Percentiles rank a stretch among this genome's conserved stretches.
phyloP scores from a whole-genome alignment of 257 asterid genomes.

The Plectranthus barbatus region DNA sequence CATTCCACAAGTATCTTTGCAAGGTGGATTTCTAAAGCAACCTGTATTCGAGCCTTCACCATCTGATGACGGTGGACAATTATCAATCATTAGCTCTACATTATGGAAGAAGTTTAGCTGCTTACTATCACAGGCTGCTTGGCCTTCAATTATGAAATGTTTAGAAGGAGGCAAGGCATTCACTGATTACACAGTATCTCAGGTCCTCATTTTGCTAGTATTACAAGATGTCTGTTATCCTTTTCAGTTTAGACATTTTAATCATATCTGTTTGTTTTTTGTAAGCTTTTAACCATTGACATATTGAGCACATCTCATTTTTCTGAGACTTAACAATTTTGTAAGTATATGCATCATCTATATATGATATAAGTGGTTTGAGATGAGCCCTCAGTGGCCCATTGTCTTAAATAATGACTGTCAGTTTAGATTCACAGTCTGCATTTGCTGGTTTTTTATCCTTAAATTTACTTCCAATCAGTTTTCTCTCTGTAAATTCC shows the following conservation, averaged over 20 bases:
- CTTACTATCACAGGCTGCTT: conserved; percentile 61
- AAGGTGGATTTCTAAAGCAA: conserved; percentile 85
- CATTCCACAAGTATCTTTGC: conserved; percentile 38
- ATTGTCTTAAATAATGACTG: not conserved
- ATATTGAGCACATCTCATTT: conserved; percentile 3
- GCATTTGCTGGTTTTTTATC: not conserved
- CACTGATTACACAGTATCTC: conserved; percentile 57
- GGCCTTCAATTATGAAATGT: conserved; percentile 73
- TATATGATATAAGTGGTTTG: conserved; percentile 5
- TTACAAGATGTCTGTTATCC: conserved; percentile 1
- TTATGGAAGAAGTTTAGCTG: conserved; percentile 62
- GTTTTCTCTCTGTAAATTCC: conserved; percentile 12
- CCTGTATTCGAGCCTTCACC: conserved; percentile 35
- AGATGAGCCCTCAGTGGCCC: conserved; percentile 4
- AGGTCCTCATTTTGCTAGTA: conserved; percentile 40
- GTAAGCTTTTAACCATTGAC: not conserved
- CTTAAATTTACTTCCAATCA: conserved; percentile 3
- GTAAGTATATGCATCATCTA: conserved; percentile 8
- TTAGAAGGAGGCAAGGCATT: conserved; percentile 76
- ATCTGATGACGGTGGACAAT: conserved; percentile 22
- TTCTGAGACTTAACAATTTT: not conserved
- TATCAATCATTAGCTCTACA: conserved; percentile 36
- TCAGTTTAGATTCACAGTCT: not conserved
- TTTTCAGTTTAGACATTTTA: conserved; percentile 6
- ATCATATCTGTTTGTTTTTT: conserved; percentile 4